These are phyloP conservation scores for Wickerhamiella spandovensis DNA, from an alignment of 805 yeast species.

Conservation along the genomic window DNA sequence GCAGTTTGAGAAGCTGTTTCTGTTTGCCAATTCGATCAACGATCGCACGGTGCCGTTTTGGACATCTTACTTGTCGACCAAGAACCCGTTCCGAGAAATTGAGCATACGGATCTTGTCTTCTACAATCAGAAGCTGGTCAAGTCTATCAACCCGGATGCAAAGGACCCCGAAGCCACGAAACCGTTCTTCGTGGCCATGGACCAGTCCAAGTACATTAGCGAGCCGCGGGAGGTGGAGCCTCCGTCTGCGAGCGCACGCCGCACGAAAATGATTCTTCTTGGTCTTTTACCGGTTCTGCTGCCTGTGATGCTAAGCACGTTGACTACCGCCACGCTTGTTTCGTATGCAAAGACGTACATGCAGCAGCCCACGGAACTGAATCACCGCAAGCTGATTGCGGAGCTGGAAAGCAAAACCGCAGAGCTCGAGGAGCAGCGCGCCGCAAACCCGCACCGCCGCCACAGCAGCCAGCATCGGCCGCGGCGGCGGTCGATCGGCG, in stretches of 20 bases:
- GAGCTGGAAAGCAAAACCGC: neutral
- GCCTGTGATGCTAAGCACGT: conserved; percentile 9
- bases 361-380: neutral
- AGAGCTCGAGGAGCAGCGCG: neutral
- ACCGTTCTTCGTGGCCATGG: conserved; percentile 17
- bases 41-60: conserved; percentile 84
- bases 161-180: conserved; percentile 1
- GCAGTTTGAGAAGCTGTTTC: conserved; percentile 41
- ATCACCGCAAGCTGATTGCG: neutral
- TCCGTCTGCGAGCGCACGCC: conserved; percentile 1
- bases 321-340: conserved; percentile 1
- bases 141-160: conserved; percentile 1
- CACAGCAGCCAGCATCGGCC: neutral
- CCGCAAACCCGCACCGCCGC: neutral
- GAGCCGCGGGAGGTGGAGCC: neutral
- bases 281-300: conserved; percentile 7
- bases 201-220: conserved; percentile 9
- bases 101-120: conserved; percentile 30
- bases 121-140: conserved; percentile 20
- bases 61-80: conserved; percentile 63
- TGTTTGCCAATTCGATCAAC: conserved; percentile 62
- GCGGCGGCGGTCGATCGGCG: neutral
- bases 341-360: neutral
- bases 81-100: conserved; percentile 57
- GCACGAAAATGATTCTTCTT: conserved; percentile 4